phyloP scores from a whole-genome alignment of 345 rosid genomes.

The Populus euphratica region DNA sequence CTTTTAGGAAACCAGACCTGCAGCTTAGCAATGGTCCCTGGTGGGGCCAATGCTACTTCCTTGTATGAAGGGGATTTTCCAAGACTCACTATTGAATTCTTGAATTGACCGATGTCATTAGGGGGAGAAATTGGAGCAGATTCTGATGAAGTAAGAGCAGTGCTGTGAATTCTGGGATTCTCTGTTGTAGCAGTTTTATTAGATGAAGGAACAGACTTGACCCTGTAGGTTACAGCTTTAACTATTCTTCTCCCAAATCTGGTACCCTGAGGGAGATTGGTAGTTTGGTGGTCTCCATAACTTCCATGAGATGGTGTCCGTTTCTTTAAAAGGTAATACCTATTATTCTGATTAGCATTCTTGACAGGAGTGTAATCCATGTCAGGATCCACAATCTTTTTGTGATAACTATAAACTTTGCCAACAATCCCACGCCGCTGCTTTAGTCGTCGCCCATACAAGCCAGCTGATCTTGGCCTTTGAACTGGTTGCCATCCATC shows the following conservation, averaged over 20 bases:
- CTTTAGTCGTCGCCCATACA: conserved; percentile 66
- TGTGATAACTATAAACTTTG: conserved; percentile 66
- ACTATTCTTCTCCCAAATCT: conserved; percentile 75
- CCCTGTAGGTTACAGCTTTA: conserved; percentile 79
- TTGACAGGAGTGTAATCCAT: conserved; percentile 46
- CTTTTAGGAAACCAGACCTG: conserved; percentile 52
- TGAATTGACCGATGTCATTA: conserved; percentile 36
- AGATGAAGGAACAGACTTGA: conserved; percentile 61
- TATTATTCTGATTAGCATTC: conserved; percentile 51
- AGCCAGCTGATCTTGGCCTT: conserved; percentile 78
- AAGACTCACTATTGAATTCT: conserved; percentile 48
- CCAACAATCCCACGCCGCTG: conserved; percentile 80
- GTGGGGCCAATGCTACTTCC: conserved; percentile 97
- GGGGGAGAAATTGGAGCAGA: conserved; percentile 36
- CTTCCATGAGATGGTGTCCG: conserved; percentile 58
- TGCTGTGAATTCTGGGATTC: conserved; percentile 34
- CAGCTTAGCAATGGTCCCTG: conserved; percentile 73
- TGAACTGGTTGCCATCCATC: conserved; percentile 99
- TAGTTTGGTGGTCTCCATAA: conserved; percentile 51
- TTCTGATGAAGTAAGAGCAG: conserved; percentile 42
- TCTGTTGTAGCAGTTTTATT: conserved; percentile 37
- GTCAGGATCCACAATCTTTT: conserved; percentile 59
- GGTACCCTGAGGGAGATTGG: conserved; percentile 52
- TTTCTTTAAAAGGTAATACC: conserved; percentile 66
- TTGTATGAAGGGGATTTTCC: conserved; percentile 97